Evolutionary conservation across 192 early-diverging fungal genomes (phyloP).

Genomic region (Entrophospora sp.): DNA sequence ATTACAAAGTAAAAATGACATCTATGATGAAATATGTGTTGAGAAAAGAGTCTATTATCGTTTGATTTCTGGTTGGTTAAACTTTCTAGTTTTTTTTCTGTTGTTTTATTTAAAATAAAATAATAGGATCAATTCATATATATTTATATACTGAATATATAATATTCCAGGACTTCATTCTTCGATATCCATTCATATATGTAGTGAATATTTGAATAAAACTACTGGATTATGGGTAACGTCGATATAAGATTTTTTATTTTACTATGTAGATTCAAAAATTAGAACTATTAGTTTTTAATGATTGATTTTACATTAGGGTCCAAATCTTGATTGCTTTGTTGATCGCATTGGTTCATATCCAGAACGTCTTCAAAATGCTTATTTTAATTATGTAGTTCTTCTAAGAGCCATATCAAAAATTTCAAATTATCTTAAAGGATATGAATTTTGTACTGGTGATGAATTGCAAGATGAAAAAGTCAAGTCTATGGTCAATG

Average conservation of each 20-base stretch:
- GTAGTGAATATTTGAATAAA: constrained; percentile 84
- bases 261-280: neutral
- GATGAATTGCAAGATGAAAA: constrained; percentile 38
- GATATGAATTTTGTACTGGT: constrained; percentile 70
- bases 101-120: neutral
- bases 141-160: neutral
- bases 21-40: constrained; percentile 53
- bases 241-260: no score
- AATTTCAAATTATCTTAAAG: constrained; percentile 61
- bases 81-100: neutral
- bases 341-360: constrained; percentile 74
- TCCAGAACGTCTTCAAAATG: constrained; percentile 90
- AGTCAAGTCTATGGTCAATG: constrained; percentile 47
- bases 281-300: neutral
- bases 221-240: constrained; percentile 84
- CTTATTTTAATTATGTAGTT: constrained; percentile 90
- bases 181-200: constrained; percentile 97
- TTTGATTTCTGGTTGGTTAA: constrained; percentile 44
- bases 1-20: constrained; percentile 10
- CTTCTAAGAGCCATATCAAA: constrained; percentile 81
- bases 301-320: constrained; percentile 23
- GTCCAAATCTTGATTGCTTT: constrained; percentile 87
- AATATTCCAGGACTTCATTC: constrained; percentile 67
- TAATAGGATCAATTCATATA: neutral
- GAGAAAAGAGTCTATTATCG: constrained; percentile 81